Base-by-base conservation (phyloP, 805 yeast genomes). In the Candida insectalens region DNA sequence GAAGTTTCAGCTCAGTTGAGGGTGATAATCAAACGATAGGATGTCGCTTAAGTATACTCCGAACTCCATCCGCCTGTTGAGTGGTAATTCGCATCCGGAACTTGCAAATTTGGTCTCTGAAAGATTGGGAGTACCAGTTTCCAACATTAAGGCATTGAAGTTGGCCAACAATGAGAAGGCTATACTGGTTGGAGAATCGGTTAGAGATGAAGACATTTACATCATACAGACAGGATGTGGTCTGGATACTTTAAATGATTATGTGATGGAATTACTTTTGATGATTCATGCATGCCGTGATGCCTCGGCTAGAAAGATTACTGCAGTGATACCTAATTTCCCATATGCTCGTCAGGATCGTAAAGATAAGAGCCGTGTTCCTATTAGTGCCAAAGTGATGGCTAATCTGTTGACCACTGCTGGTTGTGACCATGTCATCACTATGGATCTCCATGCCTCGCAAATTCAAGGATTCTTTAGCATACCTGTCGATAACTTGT, bases 301-400 rank as follows among this genome's bases (percentile, higher is more conserved):
- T 3, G 92, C 92, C 7, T 75, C 84, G 35, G 92, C 89, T 14
- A 70, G 92, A 53, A 69, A 85, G 53, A 78, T 83, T 52, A 81
- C 89, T 3, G 92, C 83, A 5, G 83, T 83, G 13, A 69, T 83
- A 43, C 92, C 94, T 34, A 81, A 76, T 53, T 83, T 80, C 57
- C 88, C 88, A 8, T 83, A 83, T 46, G 92, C 92, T n/a, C 73
- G 94, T 63, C 94, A 83, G 56, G 94, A 83, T 54, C 69, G 84
- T 54, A 83, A 83, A 59, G 94, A 83, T 53, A 83, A 83, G 52
- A 72, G 82, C 35, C 69, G 94, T 55, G 92, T 92, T 13, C 89
- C 89, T 34, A 80, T 83, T 43, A 81, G 92, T 12, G 92, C 92
- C 29, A 83, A 83, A 55, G 65, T 83, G 42, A 77, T 83, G 71